These are phyloP conservation scores for Boletales sp. DNA, from an alignment of 768 basidiomycete species.

Conservation along the genomic window DNA sequence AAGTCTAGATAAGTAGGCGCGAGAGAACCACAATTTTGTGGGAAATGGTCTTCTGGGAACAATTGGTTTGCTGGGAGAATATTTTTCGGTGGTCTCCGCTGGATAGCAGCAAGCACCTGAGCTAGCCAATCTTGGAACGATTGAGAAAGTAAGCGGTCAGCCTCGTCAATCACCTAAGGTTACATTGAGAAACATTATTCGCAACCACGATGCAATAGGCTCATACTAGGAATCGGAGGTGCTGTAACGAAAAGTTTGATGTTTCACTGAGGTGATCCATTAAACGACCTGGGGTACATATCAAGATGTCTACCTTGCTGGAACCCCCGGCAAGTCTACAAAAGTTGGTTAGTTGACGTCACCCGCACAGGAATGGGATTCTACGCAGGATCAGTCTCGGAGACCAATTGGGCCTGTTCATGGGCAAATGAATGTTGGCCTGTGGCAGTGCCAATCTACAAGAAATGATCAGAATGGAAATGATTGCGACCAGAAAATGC, in stretches of 20 bases:
- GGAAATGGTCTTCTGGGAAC: slow-evolving; percentile 4
- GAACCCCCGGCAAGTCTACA: slow-evolving; percentile 76
- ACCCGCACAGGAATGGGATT: slow-evolving; percentile 10
- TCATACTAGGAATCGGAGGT: slow-evolving; percentile 89
- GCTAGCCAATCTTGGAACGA: slow-evolving; percentile 96
- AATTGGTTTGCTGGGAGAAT: background rate
- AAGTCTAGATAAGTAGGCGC: slow-evolving; percentile 54
- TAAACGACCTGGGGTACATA: slow-evolving; percentile 92
- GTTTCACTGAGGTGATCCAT: slow-evolving; percentile 93
- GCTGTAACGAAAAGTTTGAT: slow-evolving; percentile 86
- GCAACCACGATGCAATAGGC: background rate
- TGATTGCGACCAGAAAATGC: background rate
- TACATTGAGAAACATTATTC: background rate
- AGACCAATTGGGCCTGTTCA: slow-evolving; percentile 81
- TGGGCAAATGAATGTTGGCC: slow-evolving; percentile 94
- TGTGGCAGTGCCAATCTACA: slow-evolving; percentile 73
- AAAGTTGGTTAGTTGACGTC: background rate
- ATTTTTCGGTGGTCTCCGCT: slow-evolving; percentile 30
- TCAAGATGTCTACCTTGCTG: slow-evolving; percentile 88
- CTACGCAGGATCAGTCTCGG: slow-evolving; percentile 52
- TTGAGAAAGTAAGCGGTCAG: slow-evolving; percentile 91
- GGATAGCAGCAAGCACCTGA: slow-evolving; percentile 76
- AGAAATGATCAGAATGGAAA: slow-evolving; percentile 3
- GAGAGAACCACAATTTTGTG: slow-evolving; percentile 39
- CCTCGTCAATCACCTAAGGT: slow-evolving; percentile 90